Conservation (phyloP, 164 flowering plant species). For the Saururus chinensis region DNA sequence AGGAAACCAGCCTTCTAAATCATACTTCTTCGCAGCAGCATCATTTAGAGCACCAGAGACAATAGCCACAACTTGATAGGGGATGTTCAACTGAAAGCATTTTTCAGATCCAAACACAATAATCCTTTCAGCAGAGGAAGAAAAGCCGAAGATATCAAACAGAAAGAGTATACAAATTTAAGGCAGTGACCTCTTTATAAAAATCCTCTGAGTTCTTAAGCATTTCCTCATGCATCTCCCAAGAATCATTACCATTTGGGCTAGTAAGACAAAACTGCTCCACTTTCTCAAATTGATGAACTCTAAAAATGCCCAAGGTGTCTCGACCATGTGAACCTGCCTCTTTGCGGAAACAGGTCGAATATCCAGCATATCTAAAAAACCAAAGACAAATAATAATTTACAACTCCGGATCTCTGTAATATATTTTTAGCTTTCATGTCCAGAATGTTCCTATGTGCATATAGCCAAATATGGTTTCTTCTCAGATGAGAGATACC, state of each 20-base stretch:
- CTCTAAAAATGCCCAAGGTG: conserved; percentile 88
- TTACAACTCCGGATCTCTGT: too few relatives aligned
- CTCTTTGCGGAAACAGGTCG: conserved; percentile 95
- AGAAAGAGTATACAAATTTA: too few relatives aligned
- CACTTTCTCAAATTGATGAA: conserved; percentile 95
- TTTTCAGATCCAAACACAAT: neutral
- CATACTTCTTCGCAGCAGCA: conserved; percentile 96
- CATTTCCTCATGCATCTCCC: conserved; percentile 93
- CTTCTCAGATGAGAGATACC: too few relatives aligned
- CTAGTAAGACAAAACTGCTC: conserved; percentile 90
- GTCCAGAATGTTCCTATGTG: too few relatives aligned
- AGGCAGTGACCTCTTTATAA: conserved; percentile 49
- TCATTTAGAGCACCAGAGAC: conserved; percentile 97
- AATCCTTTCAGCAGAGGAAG: neutral
- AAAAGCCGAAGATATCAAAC: neutral
- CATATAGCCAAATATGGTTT: too few relatives aligned
- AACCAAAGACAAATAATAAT: too few relatives aligned
- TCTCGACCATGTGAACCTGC: conserved; percentile 99
- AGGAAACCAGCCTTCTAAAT: conserved; percentile 95
- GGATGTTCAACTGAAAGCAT: conserved; percentile 57
- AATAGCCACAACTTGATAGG: conserved; percentile 75
- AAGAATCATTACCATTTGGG: conserved; percentile 71
- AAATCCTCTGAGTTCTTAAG: conserved; percentile 73
- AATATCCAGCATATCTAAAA: conserved; percentile 88
- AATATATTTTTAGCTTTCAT: too few relatives aligned